phyloP scores from a whole-genome alignment of 2,329 filamentous ascomycete genomes.

The Colletotrichum tabaci region DNA sequence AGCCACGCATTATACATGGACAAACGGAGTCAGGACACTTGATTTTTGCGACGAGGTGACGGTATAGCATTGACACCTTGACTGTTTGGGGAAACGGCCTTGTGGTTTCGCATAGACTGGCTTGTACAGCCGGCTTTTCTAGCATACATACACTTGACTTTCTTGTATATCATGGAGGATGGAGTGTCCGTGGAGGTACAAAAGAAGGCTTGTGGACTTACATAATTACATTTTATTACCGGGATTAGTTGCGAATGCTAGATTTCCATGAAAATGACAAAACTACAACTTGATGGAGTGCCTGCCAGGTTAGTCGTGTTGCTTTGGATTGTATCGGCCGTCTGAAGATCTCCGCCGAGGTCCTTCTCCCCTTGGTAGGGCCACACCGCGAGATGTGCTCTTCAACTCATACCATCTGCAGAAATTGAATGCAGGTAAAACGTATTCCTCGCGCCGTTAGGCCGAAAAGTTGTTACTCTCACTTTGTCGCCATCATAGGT shows the following conservation, averaged over 20 bases:
- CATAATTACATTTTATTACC: conserved; percentile 15
- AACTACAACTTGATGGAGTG: too few relatives aligned
- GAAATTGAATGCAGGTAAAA: too few relatives aligned
- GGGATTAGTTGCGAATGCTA: not conserved
- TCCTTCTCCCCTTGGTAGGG: too few relatives aligned
- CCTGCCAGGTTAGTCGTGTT: too few relatives aligned
- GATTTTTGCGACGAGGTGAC: conserved; percentile 17
- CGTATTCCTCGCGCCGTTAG: too few relatives aligned
- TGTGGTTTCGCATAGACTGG: conserved; percentile 13
- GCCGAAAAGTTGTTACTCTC: too few relatives aligned
- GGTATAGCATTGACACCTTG: not conserved
- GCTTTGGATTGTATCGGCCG: too few relatives aligned
- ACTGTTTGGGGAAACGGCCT: conserved; percentile 22
- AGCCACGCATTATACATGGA: conserved; percentile 30
- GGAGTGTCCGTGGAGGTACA: not conserved
- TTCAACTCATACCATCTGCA: too few relatives aligned
- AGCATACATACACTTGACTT: conserved; percentile 20
- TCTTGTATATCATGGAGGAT: conserved; percentile 34
- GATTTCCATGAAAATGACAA: not conserved
- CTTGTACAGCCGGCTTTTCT: conserved; percentile 18
- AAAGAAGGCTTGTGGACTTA: not conserved
- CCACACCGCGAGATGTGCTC: too few relatives aligned
- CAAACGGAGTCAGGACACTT: conserved; percentile 30
- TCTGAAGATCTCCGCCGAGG: too few relatives aligned
- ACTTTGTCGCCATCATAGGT: too few relatives aligned